Evolutionary conservation across 1,139 yeast species (phyloP), one percentile per base, ranked within the genome.

Genomic region (Geotrichum citri-aurantii): DNA sequence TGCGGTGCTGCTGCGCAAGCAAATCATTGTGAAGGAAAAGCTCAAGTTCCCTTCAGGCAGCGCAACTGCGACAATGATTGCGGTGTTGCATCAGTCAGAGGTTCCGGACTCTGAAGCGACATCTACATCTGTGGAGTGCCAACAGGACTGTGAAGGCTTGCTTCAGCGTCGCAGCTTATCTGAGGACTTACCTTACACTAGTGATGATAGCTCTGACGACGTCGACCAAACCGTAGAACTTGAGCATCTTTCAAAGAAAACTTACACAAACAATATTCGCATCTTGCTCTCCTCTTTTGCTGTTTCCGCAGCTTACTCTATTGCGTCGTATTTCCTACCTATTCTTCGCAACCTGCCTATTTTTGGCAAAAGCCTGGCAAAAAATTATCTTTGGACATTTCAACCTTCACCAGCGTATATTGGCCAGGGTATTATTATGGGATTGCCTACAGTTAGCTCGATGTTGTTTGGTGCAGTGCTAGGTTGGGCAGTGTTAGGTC

Each of bases 391-490:
- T 53, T 88, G 97, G 95, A 85, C 88, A 59, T 81, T 93, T 61
- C 97, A 93, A 70, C 97, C 97, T 0, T 90, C 97, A 0, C 98
- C 99, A 0, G 98, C 99, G 0, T 93, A 93, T 70, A 81, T 93
- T 48, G 99, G 99, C 1, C 99, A 93, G 72, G 99, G 99, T 3
- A 91, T 93, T 50, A 93, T 93, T 59, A 93, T 93, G 99, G 99
- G 99, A 0, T 75, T 90, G 7, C 91, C 93, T 1, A 92, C 98
- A 0, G 96, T 92, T 0, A 79, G 89, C 2, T 88, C 92, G 63
- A 93, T 93, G 98, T 75, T 93, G 50, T 80, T 90, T 66, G 99
- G 99, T 2, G 85, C 96, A 19, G 65, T 93, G 1, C 67, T 92
- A 5, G 99, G 99, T 0, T 93, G 99, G 99, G 96, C 82, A 0